phyloP scores from a whole-genome alignment of 495 filamentous ascomycete species.

The Talaromyces thailandensis region DNA sequence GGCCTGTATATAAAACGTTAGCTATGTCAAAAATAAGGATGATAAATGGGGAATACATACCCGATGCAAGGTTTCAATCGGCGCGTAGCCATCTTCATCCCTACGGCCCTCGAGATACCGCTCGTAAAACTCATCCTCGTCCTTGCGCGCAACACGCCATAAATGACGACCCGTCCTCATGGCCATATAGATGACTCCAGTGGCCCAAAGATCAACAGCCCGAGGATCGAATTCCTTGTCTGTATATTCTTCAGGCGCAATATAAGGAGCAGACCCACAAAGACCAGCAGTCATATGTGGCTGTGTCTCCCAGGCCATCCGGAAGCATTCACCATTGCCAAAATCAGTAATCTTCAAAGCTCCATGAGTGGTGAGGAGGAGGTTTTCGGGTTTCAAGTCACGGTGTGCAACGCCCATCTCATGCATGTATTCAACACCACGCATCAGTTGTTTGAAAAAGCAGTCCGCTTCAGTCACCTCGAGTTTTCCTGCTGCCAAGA shows the following conservation, averaged over 20 bases:
- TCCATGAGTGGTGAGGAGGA: constrained; percentile 86
- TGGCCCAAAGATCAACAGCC: constrained; percentile 96
- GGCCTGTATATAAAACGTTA: constrained; percentile 45
- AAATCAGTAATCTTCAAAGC: constrained; percentile 99
- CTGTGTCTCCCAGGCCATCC: constrained; percentile 98
- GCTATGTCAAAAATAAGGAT: background rate
- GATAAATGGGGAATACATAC: constrained; percentile 46
- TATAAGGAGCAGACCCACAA: constrained; percentile 94
- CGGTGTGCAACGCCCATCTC: constrained; percentile 99
- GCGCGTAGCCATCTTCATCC: constrained; percentile 89
- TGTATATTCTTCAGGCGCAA: constrained; percentile 92
- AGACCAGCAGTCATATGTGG: constrained; percentile 96
- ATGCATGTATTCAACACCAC: constrained; percentile 98
- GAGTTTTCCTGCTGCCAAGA: constrained; percentile 85
- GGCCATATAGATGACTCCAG: constrained; percentile 98
- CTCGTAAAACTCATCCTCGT: constrained; percentile 94
- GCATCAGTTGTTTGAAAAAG: constrained; percentile 99
- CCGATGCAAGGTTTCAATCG: constrained; percentile 90
- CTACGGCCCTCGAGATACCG: constrained; percentile 86
- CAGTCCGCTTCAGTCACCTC: constrained; percentile 94
- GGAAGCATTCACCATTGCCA: constrained; percentile 98
- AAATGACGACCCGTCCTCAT: constrained; percentile 96
- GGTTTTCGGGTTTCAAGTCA: constrained; percentile 94
- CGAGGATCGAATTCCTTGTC: constrained; percentile 94
- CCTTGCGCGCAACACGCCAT: constrained; percentile 91